A percentile compares a stretch with the other conserved stretches of the same genome.
Conservation (phyloP, 331 rosid genomes). For the Acacia pycnantha region DNA sequence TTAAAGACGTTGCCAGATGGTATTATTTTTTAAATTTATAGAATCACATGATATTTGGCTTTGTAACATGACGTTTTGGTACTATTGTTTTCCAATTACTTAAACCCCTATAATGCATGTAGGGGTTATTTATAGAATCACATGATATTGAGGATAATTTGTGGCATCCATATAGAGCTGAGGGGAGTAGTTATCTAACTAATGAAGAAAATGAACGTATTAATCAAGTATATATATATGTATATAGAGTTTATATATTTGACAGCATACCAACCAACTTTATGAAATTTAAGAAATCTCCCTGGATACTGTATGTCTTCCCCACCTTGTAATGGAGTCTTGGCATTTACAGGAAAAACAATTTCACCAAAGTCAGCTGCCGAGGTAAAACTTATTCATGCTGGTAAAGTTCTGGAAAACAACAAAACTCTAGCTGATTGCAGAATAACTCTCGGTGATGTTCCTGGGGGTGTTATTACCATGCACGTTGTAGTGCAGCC, state of each 20-base stretch:
- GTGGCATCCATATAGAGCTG: background rate
- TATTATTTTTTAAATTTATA: background rate
- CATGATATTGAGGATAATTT: background rate
- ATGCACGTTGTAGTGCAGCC: constrained; percentile 77
- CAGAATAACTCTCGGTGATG: constrained; percentile 48
- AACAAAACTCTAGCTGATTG: constrained; percentile 62
- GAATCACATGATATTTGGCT: background rate
- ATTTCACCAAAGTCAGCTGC: constrained; percentile 52
- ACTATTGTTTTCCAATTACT: background rate
- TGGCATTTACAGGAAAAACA: constrained; percentile 48
- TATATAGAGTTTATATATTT: background rate
- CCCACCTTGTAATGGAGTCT: constrained; percentile 22
- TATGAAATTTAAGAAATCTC: background rate
- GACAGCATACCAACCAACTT: background rate
- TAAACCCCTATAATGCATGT: background rate
- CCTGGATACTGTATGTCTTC: background rate
- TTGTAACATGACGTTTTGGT: background rate
- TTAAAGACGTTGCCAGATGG: background rate
- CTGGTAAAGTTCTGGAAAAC: constrained; percentile 67
- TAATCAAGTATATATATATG: background rate
- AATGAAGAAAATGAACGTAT: background rate
- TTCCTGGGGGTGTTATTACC: constrained; percentile 55
- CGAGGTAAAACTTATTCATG: constrained; percentile 68
- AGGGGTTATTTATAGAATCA: too few species aligned
- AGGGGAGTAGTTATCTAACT: background rate